phyloP scores from a whole-genome alignment of 305 asterid genomes.

The Solanum hybrid region DNA sequence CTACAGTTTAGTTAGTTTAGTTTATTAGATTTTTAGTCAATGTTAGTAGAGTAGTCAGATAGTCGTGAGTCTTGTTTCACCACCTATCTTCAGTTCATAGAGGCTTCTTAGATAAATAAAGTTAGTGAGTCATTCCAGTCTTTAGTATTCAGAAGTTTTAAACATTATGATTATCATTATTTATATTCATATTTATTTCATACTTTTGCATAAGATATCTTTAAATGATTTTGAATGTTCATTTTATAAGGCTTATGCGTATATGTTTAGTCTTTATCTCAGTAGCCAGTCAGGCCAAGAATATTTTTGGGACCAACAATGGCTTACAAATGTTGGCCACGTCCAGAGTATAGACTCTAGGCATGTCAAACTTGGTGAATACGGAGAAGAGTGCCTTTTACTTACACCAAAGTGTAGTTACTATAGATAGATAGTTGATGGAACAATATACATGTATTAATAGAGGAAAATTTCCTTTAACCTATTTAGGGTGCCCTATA shows the following conservation, averaged over 20 bases:
- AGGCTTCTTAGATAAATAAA: neutral
- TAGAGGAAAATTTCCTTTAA: neutral
- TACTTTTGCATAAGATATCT: neutral
- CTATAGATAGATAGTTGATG: neutral
- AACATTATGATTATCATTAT: neutral
- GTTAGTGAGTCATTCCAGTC: neutral
- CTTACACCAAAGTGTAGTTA: neutral
- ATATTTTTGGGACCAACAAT: neutral
- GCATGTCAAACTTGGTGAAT: neutral
- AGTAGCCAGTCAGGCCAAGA: neutral
- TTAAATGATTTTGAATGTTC: neutral
- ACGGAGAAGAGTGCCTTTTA: neutral
- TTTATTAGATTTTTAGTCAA: neutral
- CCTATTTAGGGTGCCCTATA: neutral
- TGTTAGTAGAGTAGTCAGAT: neutral
- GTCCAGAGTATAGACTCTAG: neutral
- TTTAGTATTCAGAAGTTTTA: too few species aligned
- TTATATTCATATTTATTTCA: too few species aligned
- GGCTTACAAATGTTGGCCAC: neutral
- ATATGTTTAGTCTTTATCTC: neutral
- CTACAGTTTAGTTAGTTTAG: neutral
- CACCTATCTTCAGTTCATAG: neutral
- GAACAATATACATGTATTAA: neutral
- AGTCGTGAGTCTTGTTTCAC: neutral
- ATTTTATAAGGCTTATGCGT: neutral